Evolutionary conservation across 352 stramenopile species (phyloP), one percentile per base, ranked within the genome.

Genomic region (Phytophthora pseudosyringae): DNA sequence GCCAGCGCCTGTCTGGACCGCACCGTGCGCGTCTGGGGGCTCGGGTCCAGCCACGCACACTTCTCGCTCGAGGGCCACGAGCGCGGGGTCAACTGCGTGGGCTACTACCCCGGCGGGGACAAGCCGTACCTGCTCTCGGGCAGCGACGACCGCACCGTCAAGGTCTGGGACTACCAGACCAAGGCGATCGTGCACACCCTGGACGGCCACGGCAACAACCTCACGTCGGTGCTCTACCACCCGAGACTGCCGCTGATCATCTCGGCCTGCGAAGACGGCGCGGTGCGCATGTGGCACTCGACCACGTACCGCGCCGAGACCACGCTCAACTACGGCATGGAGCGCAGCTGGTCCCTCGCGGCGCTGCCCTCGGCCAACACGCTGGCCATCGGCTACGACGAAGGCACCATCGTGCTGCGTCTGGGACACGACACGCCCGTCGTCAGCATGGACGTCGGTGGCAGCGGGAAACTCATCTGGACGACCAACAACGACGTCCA

Each of bases 91-190:
- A 99, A 99, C 75, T 99, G 96, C 68, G 86, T 99, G 35, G 97
- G 99, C 66, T 99, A 99, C 80, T 99, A 99, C 80, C 96, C 96
- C 0, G 97, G 95, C 11, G 97, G 97, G 35, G 98, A 99, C 76
- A 99, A 99, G 70, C 98, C 98, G 6, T 99, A 99, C 78, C 84
- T 99, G 65, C 78, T 99, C 10, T 98, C 91, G 15, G 97, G 97
- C 16, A 92, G 97, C 4, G 97, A 99, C 71, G 88, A 99, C 83
- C 92, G 94, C 39, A 99, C 95, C 9, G 93, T 99, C 32, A 99
- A 99, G 69, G 98, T 99, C 64, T 99, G 98, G 97, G 98, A 99
- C 80, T 99, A 99, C 85, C 89, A 99, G 89, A 99, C 98, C 9
- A 99, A 99, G 77, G 97, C 91, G n/a, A 98, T 99, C 64, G 94